These are phyloP conservation scores for Coemansia sp. DNA, from an alignment of 192 early-diverging fungal genomes.

Conservation along the genomic window DNA sequence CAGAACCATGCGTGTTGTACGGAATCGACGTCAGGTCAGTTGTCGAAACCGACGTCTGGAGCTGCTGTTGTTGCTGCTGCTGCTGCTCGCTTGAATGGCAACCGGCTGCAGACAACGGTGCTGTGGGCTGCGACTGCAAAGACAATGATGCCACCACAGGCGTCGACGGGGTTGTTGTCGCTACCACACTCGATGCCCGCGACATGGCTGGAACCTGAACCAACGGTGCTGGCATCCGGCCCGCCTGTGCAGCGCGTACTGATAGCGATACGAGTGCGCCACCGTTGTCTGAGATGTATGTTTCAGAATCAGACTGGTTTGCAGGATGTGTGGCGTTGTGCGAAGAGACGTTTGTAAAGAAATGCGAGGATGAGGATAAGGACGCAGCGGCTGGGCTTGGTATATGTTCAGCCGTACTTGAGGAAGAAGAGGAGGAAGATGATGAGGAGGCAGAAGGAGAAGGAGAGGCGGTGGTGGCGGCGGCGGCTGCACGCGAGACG, in stretches of 20 bases:
- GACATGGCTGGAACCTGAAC: conserved; percentile 13
- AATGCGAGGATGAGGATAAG: conserved; percentile 7
- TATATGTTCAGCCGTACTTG: background rate
- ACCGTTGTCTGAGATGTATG: conserved; percentile 9
- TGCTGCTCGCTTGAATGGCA: background rate
- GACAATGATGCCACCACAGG: conserved; percentile 12
- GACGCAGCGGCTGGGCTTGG: background rate
- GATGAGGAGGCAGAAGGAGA: background rate
- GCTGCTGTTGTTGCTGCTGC: too few relatives aligned
- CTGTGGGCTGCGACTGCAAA: conserved; percentile 26
- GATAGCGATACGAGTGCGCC: conserved; percentile 24
- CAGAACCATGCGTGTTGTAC: conserved; percentile 6
- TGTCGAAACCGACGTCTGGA: conserved; percentile 15
- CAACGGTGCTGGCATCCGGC: conserved; percentile 32
- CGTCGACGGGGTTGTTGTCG: conserved; percentile 9
- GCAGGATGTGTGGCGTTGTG: conserved; percentile 14
- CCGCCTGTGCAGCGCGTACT: conserved; percentile 24
- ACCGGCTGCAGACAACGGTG: background rate
- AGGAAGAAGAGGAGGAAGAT: background rate
- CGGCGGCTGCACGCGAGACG: background rate
- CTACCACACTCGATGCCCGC: conserved; percentile 2
- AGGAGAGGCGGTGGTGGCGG: background rate
- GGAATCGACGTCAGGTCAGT: conserved; percentile 38
- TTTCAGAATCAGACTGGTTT: conserved; percentile 10
- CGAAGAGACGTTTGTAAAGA: background rate